phyloP scores from a whole-genome alignment of 2,329 filamentous ascomycete genomes.

The Scedosporium apiospermum region DNA sequence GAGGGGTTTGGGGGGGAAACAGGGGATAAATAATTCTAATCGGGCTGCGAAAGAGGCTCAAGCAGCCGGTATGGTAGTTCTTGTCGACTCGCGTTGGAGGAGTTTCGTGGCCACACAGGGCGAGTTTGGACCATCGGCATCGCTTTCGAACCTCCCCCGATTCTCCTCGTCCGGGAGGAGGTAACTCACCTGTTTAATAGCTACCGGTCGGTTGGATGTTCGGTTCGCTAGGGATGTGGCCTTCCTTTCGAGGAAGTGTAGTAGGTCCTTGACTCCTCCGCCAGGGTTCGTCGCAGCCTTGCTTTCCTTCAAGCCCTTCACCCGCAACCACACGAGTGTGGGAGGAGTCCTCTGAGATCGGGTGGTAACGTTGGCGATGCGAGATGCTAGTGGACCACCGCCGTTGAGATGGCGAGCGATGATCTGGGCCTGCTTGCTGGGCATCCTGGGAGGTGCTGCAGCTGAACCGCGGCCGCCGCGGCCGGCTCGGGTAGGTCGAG shows the following conservation, averaged over 20 bases:
- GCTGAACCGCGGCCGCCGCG: conserved; percentile 16
- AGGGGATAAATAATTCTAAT: neutral
- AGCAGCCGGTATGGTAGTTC: conserved; percentile 25
- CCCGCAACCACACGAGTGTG: conserved; percentile 25
- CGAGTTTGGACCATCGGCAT: conserved; percentile 7
- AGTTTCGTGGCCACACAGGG: neutral
- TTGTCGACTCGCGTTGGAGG: conserved; percentile 25
- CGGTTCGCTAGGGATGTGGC: conserved; percentile 43
- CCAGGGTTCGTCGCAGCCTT: conserved; percentile 58
- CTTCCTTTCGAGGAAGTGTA: conserved; percentile 64
- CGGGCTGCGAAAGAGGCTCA: conserved; percentile 16
- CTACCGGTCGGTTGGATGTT: conserved; percentile 39
- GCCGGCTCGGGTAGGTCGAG: conserved; percentile 9
- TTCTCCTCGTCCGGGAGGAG: conserved; percentile 1
- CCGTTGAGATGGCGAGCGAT: conserved; percentile 32
- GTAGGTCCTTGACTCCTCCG: conserved; percentile 54
- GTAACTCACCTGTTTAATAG: conserved; percentile 69
- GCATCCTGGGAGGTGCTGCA: conserved; percentile 15
- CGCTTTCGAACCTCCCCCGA: conserved; percentile 7
- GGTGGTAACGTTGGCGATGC: conserved; percentile 20
- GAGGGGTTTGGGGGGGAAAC: neutral
- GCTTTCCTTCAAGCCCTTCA: conserved; percentile 58
- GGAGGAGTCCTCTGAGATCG: neutral
- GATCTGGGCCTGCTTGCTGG: conserved; percentile 30
- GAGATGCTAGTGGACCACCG: conserved; percentile 23